Evolutionary conservation across 1,139 yeast genomes (phyloP), one percentile per base, ranked within the genome.

Genomic region (Suhomyces wounanorum): DNA sequence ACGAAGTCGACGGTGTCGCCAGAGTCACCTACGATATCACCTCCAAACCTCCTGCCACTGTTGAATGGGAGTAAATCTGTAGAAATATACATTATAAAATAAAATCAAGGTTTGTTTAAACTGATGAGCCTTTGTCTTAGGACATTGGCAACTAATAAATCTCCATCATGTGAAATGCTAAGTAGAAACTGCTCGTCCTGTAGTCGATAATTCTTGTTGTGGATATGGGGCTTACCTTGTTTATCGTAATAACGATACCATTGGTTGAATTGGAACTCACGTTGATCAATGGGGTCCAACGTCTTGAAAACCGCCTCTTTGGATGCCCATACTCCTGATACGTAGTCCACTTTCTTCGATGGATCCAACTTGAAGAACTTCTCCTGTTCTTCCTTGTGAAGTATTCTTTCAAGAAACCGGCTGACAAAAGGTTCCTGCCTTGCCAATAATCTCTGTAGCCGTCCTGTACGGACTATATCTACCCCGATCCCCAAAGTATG

Each of bases 1-100:
- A 95, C 73, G 99, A 94, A 78, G 99, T 94, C 57, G 89, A 87
- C 61, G 99, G 99, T 68, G 99, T 94, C 64, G 97, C 99, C 54
- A 89, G 99, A 76, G 99, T 95, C 55, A 95, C 97, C 52, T 95
- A 94, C 73, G 99, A 94, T 72, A 92, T 95, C 70, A 94, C 99
- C 57, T 91, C 97, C 56, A 94, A 94, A 78, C 99, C 99, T 54
- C 99, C 99, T 58, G 99, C 99, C 55, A 95, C 99, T 55, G 99
- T 94, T 62, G 99, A 94, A 75, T 94, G 98, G 98, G 99, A 94
- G 79, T 94, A 87, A 66, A 23, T 44, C 14, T 43, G 23, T 37
- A 37, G 42, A 40, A 23, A 44, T 35, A 33, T 33, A 16, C 37
- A 33, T 14, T 14, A 33, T 33, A 33, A 33, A 14, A 33, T 10